Evolutionary conservation across 352 stramenopile species (phyloP), one percentile per base, ranked within the genome.

Genomic region (Pythium utonaiense): DNA sequence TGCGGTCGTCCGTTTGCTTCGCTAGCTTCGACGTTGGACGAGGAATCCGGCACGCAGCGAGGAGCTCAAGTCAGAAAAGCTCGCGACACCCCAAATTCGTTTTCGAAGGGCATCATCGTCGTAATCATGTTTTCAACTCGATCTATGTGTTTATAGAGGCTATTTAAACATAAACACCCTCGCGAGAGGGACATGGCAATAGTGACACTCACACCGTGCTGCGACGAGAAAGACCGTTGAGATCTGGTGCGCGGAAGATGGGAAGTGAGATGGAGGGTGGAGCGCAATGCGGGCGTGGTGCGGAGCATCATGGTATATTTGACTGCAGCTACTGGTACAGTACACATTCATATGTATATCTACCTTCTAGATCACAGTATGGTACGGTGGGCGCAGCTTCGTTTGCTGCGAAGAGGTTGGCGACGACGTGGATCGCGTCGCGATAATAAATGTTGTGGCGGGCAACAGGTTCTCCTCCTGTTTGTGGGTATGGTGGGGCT

Each of bases 21-120:
- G 56, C 31, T 33, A 53, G 50, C 57, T 70, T 66, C 52, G 51
- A 61, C 28, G 60, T 61, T 52, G 24, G 51, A 61, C 51, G 57
- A 51, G 51, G 38, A 60, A 55, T 48, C 50, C 41, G 19, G 31
- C 42, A 28, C 36, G 34, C 57, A 65, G n/a, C 31, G 51, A 65
- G 57, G 40, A 45, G 38, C 38, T 45, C 38, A 45, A 45, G 38
- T 45, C 38, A 45, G 38, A 45, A 45, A 45, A 45, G 38, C 53
- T 47, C 9, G 7, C 21, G 21, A 59, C 34, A 41, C 33, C 25
- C 25, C 28, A 16, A 53, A 66, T 66, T 6, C 31, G 44, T 47
- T 60, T 57, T 19, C 17, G 36, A 17, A 61, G 52, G 60, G n/a
- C 22, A 25, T 53, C 47, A 36, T 5, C 13, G 24, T 40, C 47